Conservation (phyloP, 2,329 filamentous ascomycete genomes). For the Madurella fahalii region DNA sequence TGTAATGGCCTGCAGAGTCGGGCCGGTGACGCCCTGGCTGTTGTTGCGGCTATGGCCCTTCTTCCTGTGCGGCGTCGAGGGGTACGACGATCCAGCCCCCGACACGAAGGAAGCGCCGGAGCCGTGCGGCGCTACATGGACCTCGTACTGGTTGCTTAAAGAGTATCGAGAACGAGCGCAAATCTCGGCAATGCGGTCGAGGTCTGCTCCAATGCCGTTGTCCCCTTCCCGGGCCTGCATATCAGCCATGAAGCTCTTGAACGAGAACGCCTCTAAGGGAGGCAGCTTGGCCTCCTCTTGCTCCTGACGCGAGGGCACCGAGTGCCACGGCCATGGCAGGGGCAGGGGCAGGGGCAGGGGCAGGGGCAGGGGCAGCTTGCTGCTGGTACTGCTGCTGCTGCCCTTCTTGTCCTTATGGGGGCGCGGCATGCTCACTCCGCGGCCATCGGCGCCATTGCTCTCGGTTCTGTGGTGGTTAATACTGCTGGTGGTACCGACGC, state of each 20-base stretch:
- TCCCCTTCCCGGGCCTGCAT: conserved; percentile 42
- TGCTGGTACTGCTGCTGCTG: conserved; percentile 21
- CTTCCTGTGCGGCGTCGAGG: conserved; percentile 19
- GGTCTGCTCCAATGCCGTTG: conserved; percentile 51
- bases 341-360: conserved; percentile 23
- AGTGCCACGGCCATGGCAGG: conserved; percentile 29
- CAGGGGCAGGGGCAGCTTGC: conserved; percentile 21
- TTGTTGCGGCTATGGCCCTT: conserved; percentile 28
- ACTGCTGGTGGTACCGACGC: conserved; percentile 11
- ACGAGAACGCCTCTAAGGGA: conserved; percentile 59
- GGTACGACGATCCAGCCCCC: conserved; percentile 18
- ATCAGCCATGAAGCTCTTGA: conserved; percentile 60
- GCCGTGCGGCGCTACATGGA: conserved; percentile 60
- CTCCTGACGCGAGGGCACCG: conserved; percentile 16
- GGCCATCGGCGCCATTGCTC: conserved; percentile 5
- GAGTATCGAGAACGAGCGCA: conserved; percentile 63
- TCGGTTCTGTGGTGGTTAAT: neutral
- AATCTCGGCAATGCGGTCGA: conserved; percentile 64
- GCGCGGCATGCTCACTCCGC: conserved; percentile 40
- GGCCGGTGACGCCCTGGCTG: conserved; percentile 36
- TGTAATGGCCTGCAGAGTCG: conserved; percentile 54
- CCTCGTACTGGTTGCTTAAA: conserved; percentile 63
- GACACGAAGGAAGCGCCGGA: conserved; percentile 48
- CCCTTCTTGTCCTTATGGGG: conserved; percentile 37
- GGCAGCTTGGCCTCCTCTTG: conserved; percentile 46